Percentiles rank a stretch among this genome's conserved stretches.
Evolutionary conservation across 2,329 filamentous ascomycete genomes (phyloP).

Genomic region (Aspergillus vadensis): DNA sequence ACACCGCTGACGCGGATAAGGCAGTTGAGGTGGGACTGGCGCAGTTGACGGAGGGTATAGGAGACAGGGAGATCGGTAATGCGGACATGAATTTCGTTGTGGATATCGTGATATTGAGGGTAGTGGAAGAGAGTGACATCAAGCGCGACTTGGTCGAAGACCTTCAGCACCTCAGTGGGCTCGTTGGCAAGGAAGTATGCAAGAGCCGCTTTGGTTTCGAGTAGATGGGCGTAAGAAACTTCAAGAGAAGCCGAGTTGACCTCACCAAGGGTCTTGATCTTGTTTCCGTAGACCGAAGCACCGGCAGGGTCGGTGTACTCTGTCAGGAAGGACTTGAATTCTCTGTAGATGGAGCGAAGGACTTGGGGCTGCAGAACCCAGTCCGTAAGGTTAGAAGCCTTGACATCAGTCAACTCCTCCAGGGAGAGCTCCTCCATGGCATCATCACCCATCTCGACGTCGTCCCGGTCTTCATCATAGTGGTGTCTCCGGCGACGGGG

Average conservation of each 20-base stretch:
- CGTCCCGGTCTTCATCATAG: constrained; percentile 93
- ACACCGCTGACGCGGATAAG: constrained; percentile 92
- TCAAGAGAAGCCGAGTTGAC: constrained; percentile 95
- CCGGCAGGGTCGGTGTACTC: constrained; percentile 91
- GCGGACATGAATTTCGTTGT: constrained; percentile 95
- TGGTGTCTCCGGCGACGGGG: constrained; percentile 81
- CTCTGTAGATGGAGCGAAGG: constrained; percentile 87
- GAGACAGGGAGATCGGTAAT: constrained; percentile 93
- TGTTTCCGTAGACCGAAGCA: constrained; percentile 89
- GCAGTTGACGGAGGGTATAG: constrained; percentile 91
- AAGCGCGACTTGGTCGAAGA: constrained; percentile 96
- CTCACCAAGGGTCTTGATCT: constrained; percentile 93
- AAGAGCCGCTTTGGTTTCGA: constrained; percentile 85
- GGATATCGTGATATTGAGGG: constrained; percentile 95
- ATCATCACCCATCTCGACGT: constrained; percentile 83
- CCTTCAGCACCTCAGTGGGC: constrained; percentile 89
- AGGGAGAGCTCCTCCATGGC: constrained; percentile 95
- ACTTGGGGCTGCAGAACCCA: constrained; percentile 92
- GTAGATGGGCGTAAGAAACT: constrained; percentile 91
- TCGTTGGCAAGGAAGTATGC: constrained; percentile 97
- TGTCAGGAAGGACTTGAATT: constrained; percentile 96
- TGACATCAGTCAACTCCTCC: constrained; percentile 88
- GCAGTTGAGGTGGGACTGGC: constrained; percentile 94
- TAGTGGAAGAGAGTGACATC: constrained; percentile 95
- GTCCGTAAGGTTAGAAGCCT: constrained; percentile 88